Conservation (phyloP, 2,329 filamentous ascomycete genomes). For the Penicillium sp. region DNA sequence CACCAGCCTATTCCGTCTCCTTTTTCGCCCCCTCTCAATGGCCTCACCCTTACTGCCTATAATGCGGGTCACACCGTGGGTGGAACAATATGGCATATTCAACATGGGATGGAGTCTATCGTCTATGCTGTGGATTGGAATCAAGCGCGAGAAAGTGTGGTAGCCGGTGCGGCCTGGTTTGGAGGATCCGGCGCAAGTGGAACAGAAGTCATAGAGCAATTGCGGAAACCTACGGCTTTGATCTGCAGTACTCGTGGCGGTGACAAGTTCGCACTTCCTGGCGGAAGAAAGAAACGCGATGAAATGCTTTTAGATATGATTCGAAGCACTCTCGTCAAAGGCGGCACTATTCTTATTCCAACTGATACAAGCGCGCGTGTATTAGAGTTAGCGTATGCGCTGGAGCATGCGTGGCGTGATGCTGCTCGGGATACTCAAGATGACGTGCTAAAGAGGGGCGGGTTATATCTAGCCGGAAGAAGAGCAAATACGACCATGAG, state of each 20-base stretch:
- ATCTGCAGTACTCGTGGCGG: constrained; percentile 88
- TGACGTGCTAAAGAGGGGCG: constrained; percentile 55
- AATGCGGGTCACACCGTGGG: constrained; percentile 95
- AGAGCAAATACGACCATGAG: constrained; percentile 88
- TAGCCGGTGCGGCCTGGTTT: constrained; percentile 91
- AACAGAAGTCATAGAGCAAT: constrained; percentile 88
- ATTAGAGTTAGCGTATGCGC: constrained; percentile 85
- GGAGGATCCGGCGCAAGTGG: constrained; percentile 79
- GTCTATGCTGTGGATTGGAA: constrained; percentile 99
- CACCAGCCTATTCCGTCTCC: constrained; percentile 87
- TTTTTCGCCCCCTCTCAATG: constrained; percentile 86
- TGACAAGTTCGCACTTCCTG: constrained; percentile 70
- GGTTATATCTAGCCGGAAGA: constrained; percentile 81
- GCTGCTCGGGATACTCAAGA: constrained; percentile 59
- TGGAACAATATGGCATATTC: constrained; percentile 98
- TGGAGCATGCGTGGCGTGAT: constrained; percentile 88
- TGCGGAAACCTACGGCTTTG: constrained; percentile 90
- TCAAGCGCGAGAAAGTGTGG: constrained; percentile 92
- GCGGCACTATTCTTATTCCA: constrained; percentile 90
- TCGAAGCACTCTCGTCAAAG: constrained; percentile 74
- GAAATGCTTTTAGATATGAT: constrained; percentile 84
- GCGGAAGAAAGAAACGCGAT: constrained; percentile 80
- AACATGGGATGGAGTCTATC: constrained; percentile 94
- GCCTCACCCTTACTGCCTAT: constrained; percentile 93
- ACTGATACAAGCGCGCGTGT: constrained; percentile 95